Percentiles rank a stretch among this genome's conserved stretches.
Evolutionary conservation across 2,329 filamentous ascomycete species (phyloP).

Genomic region (Capronia coronata): DNA sequence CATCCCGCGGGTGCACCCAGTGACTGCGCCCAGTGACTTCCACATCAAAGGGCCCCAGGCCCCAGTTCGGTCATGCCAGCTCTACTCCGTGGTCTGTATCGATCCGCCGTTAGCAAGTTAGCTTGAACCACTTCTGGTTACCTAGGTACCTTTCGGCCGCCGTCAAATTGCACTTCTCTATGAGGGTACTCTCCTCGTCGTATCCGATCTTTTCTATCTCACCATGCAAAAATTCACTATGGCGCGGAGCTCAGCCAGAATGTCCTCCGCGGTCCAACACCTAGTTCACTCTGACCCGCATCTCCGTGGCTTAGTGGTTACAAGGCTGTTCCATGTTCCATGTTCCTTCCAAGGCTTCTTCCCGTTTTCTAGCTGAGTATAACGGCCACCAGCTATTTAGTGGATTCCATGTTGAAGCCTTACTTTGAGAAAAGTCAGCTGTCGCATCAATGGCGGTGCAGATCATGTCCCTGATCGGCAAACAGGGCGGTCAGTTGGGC

Average conservation of each 20-base stretch:
- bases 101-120: too few species aligned
- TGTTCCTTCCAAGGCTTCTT: neutral
- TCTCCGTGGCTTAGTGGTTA: neutral
- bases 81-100: too few species aligned
- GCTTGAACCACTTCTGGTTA: too few species aligned
- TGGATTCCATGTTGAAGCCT: neutral
- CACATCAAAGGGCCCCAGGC: too few species aligned
- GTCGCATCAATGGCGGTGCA: conserved; percentile 16
- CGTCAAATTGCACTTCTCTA: too few species aligned
- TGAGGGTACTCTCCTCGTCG: too few species aligned
- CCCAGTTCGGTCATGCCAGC: too few species aligned
- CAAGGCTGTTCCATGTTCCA: conserved; percentile 1
- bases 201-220: neutral
- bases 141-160: too few species aligned
- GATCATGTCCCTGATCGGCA: conserved; percentile 22
- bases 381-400: neutral
- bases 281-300: neutral
- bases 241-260: neutral
- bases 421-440: conserved; percentile 17
- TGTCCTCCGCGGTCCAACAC: neutral
- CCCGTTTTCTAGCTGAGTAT: neutral
- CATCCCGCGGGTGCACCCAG: too few species aligned
- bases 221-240: neutral
- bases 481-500: conserved; percentile 9
- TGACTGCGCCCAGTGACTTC: too few species aligned